Percentiles rank a stretch among this genome's conserved stretches.
Conservation (phyloP, 2,329 filamentous ascomycete species). For the Diaporthe ilicicola region DNA sequence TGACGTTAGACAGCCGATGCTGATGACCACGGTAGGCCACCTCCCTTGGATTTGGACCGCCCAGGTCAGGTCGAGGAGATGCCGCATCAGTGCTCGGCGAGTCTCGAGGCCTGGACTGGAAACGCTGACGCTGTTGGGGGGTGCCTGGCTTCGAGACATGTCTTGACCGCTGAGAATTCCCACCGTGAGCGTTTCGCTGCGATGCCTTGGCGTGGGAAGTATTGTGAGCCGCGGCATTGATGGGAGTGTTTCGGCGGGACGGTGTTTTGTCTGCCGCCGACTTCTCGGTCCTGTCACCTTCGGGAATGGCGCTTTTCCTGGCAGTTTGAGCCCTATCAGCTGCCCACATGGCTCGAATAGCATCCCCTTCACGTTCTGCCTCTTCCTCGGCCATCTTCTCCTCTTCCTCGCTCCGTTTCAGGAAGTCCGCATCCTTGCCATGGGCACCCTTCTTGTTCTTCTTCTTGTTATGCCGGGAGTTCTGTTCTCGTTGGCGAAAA, state of each 20-base stretch:
- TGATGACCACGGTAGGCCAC: conserved; percentile 25
- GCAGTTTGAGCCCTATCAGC: conserved; percentile 40
- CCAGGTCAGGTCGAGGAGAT: conserved; percentile 5
- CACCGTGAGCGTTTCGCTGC: not conserved
- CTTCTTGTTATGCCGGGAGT: conserved; percentile 29
- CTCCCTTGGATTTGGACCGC: not conserved
- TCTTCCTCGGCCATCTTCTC: conserved; percentile 40
- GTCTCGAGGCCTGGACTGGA: conserved; percentile 24
- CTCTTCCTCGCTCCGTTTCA: conserved; percentile 34
- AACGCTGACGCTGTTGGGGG: conserved; percentile 26
- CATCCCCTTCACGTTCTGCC: conserved; percentile 41
- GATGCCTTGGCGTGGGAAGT: not conserved
- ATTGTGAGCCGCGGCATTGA: not conserved
- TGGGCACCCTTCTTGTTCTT: conserved; percentile 32
- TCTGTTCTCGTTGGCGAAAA: conserved; percentile 27
- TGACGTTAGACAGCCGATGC: conserved; percentile 17
- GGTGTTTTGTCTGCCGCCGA: conserved; percentile 17
- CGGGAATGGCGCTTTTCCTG: conserved; percentile 39
- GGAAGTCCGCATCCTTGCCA: conserved; percentile 27
- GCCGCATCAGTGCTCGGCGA: conserved; percentile 28
- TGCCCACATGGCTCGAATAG: conserved; percentile 45
- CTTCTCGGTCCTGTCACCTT: conserved; percentile 31
- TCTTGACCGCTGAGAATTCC: conserved; percentile 4
- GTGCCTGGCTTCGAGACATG: conserved; percentile 32
- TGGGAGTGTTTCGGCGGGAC: not conserved